Evolutionary conservation across 441 rosid species (phyloP), one percentile per base, ranked within the genome.

Genomic region (Euphorbia corollata): DNA sequence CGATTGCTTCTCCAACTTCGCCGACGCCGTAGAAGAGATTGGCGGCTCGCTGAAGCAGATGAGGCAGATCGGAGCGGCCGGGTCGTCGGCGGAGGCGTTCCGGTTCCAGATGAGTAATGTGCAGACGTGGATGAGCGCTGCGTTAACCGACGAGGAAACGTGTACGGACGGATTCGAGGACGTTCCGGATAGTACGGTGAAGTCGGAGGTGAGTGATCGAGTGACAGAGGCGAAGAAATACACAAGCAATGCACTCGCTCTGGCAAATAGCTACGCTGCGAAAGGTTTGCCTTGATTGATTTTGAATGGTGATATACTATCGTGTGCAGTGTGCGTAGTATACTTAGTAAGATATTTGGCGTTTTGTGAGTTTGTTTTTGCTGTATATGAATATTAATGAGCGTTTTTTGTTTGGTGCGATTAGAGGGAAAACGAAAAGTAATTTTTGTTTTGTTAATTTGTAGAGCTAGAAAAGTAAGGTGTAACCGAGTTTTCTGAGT

Each of bases 41-140:
- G 73, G 72, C 50, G 97, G 88, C 19, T 92, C 98, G 57, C 76
- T 90, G 34, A 81, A 80, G 73, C 96, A 89, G 79, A 80, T 92
- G 87, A 78, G 88, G 5, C 82, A 79, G 79, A 71, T 88, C 8
- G 79, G 77, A 27, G 71, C 70, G 0, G 72, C 82, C 0, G 84
- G 74, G 3, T 48, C 78, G 2, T 69, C 77, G 23, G 61, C 30
- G 64, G 81, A 74, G 69, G 67, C 78, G 64, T 84, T 90, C 71
- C 68, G 84, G 73, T 91, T 81, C 67, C 83, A 77, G 75, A 80
- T 89, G 87, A 84, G 93, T 64, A 86, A 92, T 63, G 93, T 92
- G 59, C 93, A 87, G 82, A 92, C 98, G 70, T 86, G 95, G 90
- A 85, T 92, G 93, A 89, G 96, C 77, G 91, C 98, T 1, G 98